phyloP scores from a whole-genome alignment of 2,329 filamentous ascomycete species.

The Cladophialophora bantiana region DNA sequence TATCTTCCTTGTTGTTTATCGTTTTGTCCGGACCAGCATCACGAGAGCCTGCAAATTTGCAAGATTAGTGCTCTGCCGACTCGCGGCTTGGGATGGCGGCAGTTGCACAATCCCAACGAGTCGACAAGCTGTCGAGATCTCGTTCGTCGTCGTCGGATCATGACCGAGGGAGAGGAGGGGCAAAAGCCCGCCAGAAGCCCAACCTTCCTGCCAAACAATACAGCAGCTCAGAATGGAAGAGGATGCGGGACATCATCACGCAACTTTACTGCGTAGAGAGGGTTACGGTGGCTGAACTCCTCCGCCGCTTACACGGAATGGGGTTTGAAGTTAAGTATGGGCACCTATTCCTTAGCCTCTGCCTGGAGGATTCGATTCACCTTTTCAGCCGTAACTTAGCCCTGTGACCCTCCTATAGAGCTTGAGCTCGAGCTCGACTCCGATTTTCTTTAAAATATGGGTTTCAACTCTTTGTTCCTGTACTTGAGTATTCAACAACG shows the following conservation, averaged over 20 bases:
- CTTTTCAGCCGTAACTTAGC: slow-evolving; percentile 2
- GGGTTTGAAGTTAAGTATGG: slow-evolving; percentile 24
- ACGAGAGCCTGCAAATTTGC: not conserved
- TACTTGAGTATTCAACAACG: not conserved
- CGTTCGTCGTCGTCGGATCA: not conserved
- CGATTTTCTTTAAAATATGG: not conserved
- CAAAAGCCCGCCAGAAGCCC: not conserved
- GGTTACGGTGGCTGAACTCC: slow-evolving; percentile 6
- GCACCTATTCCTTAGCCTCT: slow-evolving; percentile 1
- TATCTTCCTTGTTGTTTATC: not conserved
- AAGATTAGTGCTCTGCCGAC: not conserved
- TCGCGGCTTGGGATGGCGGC: not conserved
- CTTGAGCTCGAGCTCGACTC: not conserved
- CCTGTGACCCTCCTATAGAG: not conserved
- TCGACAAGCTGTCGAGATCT: not conserved
- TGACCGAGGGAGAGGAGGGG: not conserved
- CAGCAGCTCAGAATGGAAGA: slow-evolving; percentile 20
- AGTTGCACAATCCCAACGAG: not conserved
- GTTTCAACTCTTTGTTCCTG: not conserved
- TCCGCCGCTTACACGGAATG: slow-evolving; percentile 11
- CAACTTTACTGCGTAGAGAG: slow-evolving; percentile 11
- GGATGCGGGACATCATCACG: slow-evolving; percentile 15
- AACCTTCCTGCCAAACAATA: slow-evolving; percentile 15
- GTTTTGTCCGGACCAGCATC: not conserved
- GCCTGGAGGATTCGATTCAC: not conserved